A percentile compares a stretch with the other conserved stretches of the same genome.
These are phyloP conservation scores for Thermoascus crustaceus DNA, from an alignment of 2,329 filamentous ascomycete species.

Conservation along the genomic window DNA sequence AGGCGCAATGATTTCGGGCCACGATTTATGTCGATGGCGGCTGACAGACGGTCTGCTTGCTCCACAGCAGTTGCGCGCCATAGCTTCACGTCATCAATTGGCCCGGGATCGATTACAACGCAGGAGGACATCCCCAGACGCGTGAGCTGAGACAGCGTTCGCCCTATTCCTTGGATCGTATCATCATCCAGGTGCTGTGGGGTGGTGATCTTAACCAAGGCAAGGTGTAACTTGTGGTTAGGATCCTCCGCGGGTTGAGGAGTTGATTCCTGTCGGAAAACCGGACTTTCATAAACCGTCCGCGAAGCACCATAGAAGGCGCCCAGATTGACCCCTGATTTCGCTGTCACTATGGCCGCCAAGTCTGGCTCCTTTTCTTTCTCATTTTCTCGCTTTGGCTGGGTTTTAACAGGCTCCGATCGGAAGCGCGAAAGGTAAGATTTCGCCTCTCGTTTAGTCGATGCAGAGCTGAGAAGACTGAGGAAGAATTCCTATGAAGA, in stretches of 20 bases:
- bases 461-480: slow-evolving; percentile 76
- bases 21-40: slow-evolving; percentile 63
- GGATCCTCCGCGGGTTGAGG: slow-evolving; percentile 30
- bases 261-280: slow-evolving; percentile 49
- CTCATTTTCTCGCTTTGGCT: slow-evolving; percentile 24
- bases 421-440: slow-evolving; percentile 85
- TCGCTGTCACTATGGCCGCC: slow-evolving; percentile 24
- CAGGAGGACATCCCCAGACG: slow-evolving; percentile 74
- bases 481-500: slow-evolving; percentile 68
- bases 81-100: slow-evolving; percentile 29
- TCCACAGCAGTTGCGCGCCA: slow-evolving; percentile 44
- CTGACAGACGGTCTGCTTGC: slow-evolving; percentile 66
- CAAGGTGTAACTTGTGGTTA: slow-evolving; percentile 59
- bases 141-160: slow-evolving; percentile 74
- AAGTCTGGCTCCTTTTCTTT: slow-evolving; percentile 18
- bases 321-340: slow-evolving; percentile 52
- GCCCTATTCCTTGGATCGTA: slow-evolving; percentile 65
- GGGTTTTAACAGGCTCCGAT: slow-evolving; percentile 28
- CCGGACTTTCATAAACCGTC: slow-evolving; percentile 51
- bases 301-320: slow-evolving; percentile 51
- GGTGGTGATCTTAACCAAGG: slow-evolving; percentile 73
- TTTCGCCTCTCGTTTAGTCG: slow-evolving; percentile 87
- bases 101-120: slow-evolving; percentile 67
- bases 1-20: slow-evolving; percentile 61
- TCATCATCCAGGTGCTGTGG: slow-evolving; percentile 62